Base-by-base conservation (phyloP, 495 filamentous ascomycete genomes). In the Annulohypoxylon maeteangense region DNA sequence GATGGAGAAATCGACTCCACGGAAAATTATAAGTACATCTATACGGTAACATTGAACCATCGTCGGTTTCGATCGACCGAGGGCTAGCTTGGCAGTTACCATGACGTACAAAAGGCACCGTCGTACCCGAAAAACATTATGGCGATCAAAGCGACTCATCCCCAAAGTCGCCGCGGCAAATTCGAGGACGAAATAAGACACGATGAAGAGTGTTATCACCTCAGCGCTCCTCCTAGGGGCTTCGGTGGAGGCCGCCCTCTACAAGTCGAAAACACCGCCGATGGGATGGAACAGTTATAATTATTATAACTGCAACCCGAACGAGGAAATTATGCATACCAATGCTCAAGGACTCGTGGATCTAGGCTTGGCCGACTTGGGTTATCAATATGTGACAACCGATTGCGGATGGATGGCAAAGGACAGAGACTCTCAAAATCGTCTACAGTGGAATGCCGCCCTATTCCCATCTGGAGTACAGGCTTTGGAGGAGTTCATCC, bases 281-380 rank as follows among this genome's bases (percentile, higher is more conserved):
- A 74, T 76, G 74, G 74, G 85, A 36, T 88, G 87, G 87, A 88
- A 86, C 60, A 82, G 82, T 1, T 88, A 88, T 51, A 88, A 88
- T 62, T 76, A 83, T 54, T 88, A 88, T 74, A 77, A 72, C 25
- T 88, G 87, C 71, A 72, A 69, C 14, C 84, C 82, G 0, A 85
- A 78, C 47, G 84, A 87, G 57, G 62, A 71, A 0, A 84, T 85
- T 22, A 82, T 88, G 18, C 78, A 82, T 27, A 79, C 79, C 23
- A 88, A 87, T 62, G 85, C 87, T 3, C 74, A 86, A 65, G 87
- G 84, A n/a, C 70, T 89, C 7, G 80, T 87, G 1, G 83, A 85
- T 64, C 76, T 86, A 4, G 86, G 85, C 0, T 80, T 89, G 3
- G 79, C 78, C 0, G 72, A 77, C 12, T 74, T 86, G 0, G 86